Percentiles rank a stretch among this genome's conserved stretches.
Evolutionary conservation across 495 filamentous ascomycete genomes (phyloP).

Genomic region (Massariosphaeria phaeospora): DNA sequence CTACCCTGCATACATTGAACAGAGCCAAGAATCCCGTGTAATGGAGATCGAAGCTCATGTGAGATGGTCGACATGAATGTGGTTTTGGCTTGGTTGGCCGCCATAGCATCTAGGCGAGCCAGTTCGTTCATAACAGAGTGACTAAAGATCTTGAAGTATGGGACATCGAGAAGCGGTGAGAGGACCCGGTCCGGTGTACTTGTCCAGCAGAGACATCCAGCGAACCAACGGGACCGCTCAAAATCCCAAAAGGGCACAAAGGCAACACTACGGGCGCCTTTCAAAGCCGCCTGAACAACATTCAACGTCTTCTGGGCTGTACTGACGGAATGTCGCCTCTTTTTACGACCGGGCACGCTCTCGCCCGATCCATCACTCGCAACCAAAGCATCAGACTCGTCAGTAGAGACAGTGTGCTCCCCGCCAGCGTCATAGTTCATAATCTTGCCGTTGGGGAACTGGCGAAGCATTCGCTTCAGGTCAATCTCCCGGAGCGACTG

Average conservation of each 20-base stretch:
- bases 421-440: conserved; percentile 12
- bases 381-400: conserved; percentile 6
- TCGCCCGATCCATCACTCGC: neutral
- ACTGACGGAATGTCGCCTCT: neutral
- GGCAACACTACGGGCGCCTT: conserved; percentile 11
- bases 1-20: conserved; percentile 35
- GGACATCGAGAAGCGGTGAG: conserved; percentile 16
- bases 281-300: neutral
- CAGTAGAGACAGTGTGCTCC: conserved; percentile 2
- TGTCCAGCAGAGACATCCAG: conserved; percentile 23
- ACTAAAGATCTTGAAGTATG: conserved; percentile 30
- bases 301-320: neutral
- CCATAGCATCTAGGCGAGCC: conserved; percentile 60
- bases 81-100: conserved; percentile 87
- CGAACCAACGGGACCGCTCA: conserved; percentile 23
- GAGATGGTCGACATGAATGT: conserved; percentile 92
- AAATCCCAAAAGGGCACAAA: conserved; percentile 32
- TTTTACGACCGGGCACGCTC: neutral
- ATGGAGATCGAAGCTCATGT: conserved; percentile 84
- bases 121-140: conserved; percentile 35
- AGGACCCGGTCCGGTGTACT: conserved; percentile 12
- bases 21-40: conserved; percentile 84
- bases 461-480: conserved; percentile 9
- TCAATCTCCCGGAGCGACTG: conserved; percentile 2
- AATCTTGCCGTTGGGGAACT: conserved; percentile 12